Conservation (phyloP, 805 yeast species). For the Starmerella scarabaei region DNA sequence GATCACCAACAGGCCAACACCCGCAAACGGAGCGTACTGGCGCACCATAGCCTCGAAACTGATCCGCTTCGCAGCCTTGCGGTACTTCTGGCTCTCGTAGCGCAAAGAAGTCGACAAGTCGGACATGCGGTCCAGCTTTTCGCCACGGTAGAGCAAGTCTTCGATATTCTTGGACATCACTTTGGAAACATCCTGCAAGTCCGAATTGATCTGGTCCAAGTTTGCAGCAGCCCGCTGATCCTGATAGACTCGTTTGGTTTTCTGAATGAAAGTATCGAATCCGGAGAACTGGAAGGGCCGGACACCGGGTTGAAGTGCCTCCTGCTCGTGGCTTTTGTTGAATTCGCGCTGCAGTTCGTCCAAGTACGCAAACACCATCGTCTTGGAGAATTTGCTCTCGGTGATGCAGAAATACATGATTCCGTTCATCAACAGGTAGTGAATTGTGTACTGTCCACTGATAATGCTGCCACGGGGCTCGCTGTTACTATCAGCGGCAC, state of each 20-base stretch:
- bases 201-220: constrained; percentile 72
- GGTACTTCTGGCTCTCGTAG: constrained; percentile 73
- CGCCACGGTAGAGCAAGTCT: constrained; percentile 89
- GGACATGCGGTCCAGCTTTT: constrained; percentile 74
- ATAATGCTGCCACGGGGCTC: constrained; percentile 79
- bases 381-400: constrained; percentile 70
- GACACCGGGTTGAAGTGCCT: constrained; percentile 43
- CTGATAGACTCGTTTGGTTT: constrained; percentile 78
- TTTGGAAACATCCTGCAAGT: constrained; percentile 82
- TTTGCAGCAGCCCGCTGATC: constrained; percentile 86
- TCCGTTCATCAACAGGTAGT: constrained; percentile 53
- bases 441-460: constrained; percentile 57
- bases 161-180: constrained; percentile 96
- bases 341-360: constrained; percentile 75
- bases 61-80: constrained; percentile 79
- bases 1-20: constrained; percentile 51
- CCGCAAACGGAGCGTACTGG: constrained; percentile 80
- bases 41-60: constrained; percentile 77
- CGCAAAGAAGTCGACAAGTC: constrained; percentile 72
- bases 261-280: constrained; percentile 56
- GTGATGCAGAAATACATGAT: constrained; percentile 69
- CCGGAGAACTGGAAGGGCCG: constrained; percentile 84
- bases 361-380: constrained; percentile 76
- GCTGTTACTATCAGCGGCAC: constrained; percentile 63
- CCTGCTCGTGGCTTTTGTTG: constrained; percentile 63